phyloP scores from a whole-genome alignment of 257 asterid genomes.

The Rehmannia glutinosa region DNA sequence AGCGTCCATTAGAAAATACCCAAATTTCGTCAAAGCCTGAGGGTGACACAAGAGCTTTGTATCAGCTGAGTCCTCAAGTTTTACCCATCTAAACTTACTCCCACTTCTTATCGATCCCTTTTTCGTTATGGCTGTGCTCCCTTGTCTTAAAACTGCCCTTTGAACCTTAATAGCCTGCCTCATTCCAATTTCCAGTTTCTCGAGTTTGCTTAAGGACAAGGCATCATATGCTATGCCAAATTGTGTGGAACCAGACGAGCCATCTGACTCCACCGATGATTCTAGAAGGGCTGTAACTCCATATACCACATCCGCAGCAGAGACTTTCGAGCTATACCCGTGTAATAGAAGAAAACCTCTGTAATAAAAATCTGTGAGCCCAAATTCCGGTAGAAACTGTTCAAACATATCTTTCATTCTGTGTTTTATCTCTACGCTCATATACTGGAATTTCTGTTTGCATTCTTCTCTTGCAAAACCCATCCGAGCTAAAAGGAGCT shows the following conservation, averaged over 20 bases:
- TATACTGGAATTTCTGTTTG: conserved; percentile 88
- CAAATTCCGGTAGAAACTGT: conserved; percentile 83
- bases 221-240: conserved; percentile 89
- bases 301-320: conserved; percentile 95
- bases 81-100: conserved; percentile 95
- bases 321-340: conserved; percentile 85
- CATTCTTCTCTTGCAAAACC: conserved; percentile 92
- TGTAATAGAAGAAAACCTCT: conserved; percentile 75
- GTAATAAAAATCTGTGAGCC: conserved; percentile 84
- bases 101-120: conserved; percentile 96
- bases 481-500: conserved; percentile 91
- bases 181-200: conserved; percentile 87
- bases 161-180: conserved; percentile 90
- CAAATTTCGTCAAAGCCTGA: conserved; percentile 91
- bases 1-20: conserved; percentile 91
- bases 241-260: conserved; percentile 74
- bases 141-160: conserved; percentile 91
- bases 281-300: conserved; percentile 91
- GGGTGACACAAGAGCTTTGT: conserved; percentile 75
- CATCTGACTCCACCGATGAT: conserved; percentile 72
- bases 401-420: conserved; percentile 96
- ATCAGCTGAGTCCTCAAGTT: conserved; percentile 85
- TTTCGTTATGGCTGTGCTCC: conserved; percentile 92
- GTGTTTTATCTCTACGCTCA: conserved; percentile 81
- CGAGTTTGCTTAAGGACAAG: conserved; percentile 64